Evolutionary conservation across 306 rosid species (phyloP).

Genomic region (Coriaria nepalensis): DNA sequence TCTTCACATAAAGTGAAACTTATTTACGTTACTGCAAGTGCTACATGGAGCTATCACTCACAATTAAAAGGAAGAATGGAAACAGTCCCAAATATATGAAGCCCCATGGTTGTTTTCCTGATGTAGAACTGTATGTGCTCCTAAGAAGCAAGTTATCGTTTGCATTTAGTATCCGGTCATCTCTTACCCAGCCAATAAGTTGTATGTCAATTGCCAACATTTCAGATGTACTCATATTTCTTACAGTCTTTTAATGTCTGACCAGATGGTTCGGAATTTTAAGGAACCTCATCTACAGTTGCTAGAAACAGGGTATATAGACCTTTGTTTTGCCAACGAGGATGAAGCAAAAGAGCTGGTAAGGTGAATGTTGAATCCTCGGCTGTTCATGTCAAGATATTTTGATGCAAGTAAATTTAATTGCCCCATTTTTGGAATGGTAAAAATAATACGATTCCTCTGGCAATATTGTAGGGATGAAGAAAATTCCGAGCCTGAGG

Average conservation of each 20-base stretch:
- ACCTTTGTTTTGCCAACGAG: slow-evolving; percentile 96
- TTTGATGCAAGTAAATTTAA: background rate
- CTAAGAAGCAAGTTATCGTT: background rate
- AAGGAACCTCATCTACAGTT: slow-evolving; percentile 51
- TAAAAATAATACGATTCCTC: slow-evolving; percentile 9
- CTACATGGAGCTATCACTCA: too few relatives aligned
- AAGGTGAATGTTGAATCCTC: slow-evolving; percentile 32
- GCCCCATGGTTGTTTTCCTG: too few relatives aligned
- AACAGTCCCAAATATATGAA: background rate
- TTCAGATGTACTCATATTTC: too few relatives aligned
- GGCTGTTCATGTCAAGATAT: slow-evolving; percentile 1
- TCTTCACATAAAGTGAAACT: background rate
- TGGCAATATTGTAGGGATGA: slow-evolving; percentile 36
- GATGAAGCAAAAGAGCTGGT: slow-evolving; percentile 92
- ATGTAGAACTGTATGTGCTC: too few relatives aligned
- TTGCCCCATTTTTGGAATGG: background rate
- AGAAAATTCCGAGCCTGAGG: slow-evolving; percentile 36
- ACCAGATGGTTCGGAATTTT: slow-evolving; percentile 80
- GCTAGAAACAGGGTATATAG: slow-evolving; percentile 57
- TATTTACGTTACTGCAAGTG: too few relatives aligned
- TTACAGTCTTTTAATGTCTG: slow-evolving; percentile 10
- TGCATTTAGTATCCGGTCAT: background rate
- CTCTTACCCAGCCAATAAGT: too few relatives aligned
- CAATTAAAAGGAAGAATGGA: background rate
- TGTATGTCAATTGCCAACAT: too few relatives aligned